Evolutionary conservation across 352 stramenopile genomes (phyloP), one percentile per base, ranked within the genome.

Genomic region (Thraustochytrium sp.): DNA sequence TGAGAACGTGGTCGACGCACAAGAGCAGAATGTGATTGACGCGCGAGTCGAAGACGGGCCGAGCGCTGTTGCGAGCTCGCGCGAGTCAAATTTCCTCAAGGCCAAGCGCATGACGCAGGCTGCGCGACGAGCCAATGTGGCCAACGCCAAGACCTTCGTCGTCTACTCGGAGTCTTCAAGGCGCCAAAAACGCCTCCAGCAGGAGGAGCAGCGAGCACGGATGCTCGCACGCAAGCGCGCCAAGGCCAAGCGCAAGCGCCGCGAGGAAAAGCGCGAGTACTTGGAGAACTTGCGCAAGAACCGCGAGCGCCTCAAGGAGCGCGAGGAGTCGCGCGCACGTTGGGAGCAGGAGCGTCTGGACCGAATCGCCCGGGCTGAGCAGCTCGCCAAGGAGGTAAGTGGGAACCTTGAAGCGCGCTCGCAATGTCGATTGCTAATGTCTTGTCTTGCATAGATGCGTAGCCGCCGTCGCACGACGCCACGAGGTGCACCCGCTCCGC

Each of bases 271-370:
- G 36, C 65, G 49, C 16, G 21, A 80, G 26, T 13, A 68, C 13
- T 31, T 80, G 9, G 68, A 80, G 38, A 63, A 44, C 8, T 23
- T 63, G 13, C 68, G 49, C 26, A 16, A 75, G 40, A 37, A 29
- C 26, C 62, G 68, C 5, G 46, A 76, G 26, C 13, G 26, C 3
- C 49, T 80, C 9, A 46, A 53, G 21, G 68, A 68, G 23, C 46
- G 68, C 3, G 68, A 80, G 53, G 68, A 38, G 13, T 29, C 68
- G 26, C 46, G 68, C 1, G 68, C 2, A 23, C 48, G 53, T 1
- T 80, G 68, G 68, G 68, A 80, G 68, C 48, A 38, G 9, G 68
- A 80, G 53, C 42, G 68, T 5, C 48, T 29, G 29, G 68, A 80
- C 2, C 34, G 68, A 5, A 51, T 80, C 26, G n/a, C 37, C 5